These are phyloP conservation scores for Tylopilus balloui DNA, from an alignment of 768 basidiomycete genomes.

Conservation along the genomic window DNA sequence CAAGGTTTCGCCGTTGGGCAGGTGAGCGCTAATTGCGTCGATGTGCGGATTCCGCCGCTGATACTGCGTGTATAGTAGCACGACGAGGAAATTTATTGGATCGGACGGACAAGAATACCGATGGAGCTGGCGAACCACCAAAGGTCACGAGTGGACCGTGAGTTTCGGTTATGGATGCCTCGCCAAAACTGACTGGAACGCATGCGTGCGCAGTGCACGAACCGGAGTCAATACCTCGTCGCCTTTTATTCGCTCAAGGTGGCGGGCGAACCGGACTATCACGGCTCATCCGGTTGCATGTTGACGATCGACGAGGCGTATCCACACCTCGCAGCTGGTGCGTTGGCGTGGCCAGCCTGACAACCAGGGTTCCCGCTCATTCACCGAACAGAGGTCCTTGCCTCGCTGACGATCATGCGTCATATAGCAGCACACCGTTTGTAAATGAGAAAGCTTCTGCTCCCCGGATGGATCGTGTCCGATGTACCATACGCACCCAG, in stretches of 20 bases:
- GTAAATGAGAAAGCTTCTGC: slow-evolving; percentile 19
- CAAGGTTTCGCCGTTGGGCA: slow-evolving; percentile 36
- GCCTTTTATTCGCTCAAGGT: slow-evolving; percentile 58
- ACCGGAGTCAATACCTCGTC: slow-evolving; percentile 46
- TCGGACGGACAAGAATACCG: slow-evolving; percentile 58
- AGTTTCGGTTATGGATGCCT: slow-evolving; percentile 19
- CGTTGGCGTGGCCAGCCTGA: slow-evolving; percentile 16
- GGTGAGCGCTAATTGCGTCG: slow-evolving; percentile 32
- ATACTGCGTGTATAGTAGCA: slow-evolving; percentile 32
- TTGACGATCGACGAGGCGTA: slow-evolving; percentile 61
- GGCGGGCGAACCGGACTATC: slow-evolving; percentile 51
- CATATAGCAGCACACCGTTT: slow-evolving; percentile 49
- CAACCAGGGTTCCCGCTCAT: slow-evolving; percentile 11
- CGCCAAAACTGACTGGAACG: neutral
- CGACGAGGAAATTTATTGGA: slow-evolving; percentile 49
- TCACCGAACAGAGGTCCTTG: slow-evolving; percentile 48
- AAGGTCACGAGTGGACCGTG: slow-evolving; percentile 64
- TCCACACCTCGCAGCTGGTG: slow-evolving; percentile 52
- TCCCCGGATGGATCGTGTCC: neutral
- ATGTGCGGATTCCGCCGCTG: neutral
- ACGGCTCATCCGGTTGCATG: slow-evolving; percentile 54
- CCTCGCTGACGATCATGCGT: slow-evolving; percentile 60
- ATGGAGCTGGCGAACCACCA: slow-evolving; percentile 49
- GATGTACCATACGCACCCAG: slow-evolving; percentile 10
- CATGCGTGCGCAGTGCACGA: slow-evolving; percentile 45